These are phyloP conservation scores for Pythium phragmiticola DNA, from an alignment of 352 stramenopile genomes.

Conservation along the genomic window DNA sequence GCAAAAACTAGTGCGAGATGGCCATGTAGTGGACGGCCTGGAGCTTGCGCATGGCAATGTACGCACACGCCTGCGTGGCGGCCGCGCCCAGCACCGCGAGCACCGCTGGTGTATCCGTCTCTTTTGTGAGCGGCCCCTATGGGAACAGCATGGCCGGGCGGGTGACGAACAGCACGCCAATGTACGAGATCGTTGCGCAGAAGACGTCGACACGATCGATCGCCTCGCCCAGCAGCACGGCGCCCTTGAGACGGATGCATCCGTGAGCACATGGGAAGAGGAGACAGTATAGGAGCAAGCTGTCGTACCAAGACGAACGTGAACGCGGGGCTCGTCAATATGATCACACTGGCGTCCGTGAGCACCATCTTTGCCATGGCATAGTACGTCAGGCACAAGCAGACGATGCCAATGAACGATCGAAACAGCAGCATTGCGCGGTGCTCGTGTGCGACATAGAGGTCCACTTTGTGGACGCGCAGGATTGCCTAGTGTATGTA, in stretches of 20 bases:
- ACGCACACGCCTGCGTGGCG: constrained; percentile 43
- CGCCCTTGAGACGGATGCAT: constrained; percentile 35
- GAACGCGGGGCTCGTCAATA: constrained; percentile 59
- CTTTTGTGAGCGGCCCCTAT: constrained; percentile 19
- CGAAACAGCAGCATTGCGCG: constrained; percentile 46
- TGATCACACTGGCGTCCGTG: constrained; percentile 63
- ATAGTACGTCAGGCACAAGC: constrained; percentile 56
- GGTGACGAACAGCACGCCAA: constrained; percentile 56
- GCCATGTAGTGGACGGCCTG: constrained; percentile 41
- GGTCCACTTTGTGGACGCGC: constrained; percentile 34
- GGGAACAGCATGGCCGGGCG: constrained; percentile 55
- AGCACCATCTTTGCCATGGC: constrained; percentile 72
- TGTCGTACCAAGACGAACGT: constrained; percentile 65
- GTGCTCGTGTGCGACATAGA: constrained; percentile 37
- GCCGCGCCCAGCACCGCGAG: constrained; percentile 40
- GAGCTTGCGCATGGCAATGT: constrained; percentile 61
- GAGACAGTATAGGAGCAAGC: too few species aligned
- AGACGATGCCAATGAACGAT: constrained; percentile 50
- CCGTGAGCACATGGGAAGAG: too few species aligned
- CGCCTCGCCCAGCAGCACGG: constrained; percentile 43
- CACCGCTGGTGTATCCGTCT: constrained; percentile 32
- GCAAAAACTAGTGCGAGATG: constrained; percentile 48
- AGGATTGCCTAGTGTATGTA: constrained; percentile 30
- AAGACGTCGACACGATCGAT: constrained; percentile 47
- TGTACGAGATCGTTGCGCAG: constrained; percentile 44